A percentile compares a stretch with the other conserved stretches of the same genome.
Conservation (phyloP, 331 rosid genomes). For the Malus hybrid region DNA sequence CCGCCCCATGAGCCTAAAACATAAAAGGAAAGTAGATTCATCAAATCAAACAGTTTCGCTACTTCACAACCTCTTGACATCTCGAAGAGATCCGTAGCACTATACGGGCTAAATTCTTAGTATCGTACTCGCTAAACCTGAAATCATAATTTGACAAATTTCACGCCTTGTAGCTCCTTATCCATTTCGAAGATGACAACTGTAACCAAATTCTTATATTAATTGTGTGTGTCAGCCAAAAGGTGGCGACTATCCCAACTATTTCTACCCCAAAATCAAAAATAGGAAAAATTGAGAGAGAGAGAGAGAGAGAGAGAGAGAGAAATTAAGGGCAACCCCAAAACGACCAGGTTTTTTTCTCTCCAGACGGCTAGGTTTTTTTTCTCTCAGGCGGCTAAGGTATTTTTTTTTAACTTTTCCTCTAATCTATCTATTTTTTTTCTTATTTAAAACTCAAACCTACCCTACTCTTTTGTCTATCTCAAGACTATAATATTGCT, state of each 20-base stretch:
- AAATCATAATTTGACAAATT: no score
- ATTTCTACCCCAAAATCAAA: no score
- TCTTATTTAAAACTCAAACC: no score
- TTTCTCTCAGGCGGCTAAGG: no score
- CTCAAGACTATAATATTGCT: no score
- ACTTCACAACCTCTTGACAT: background rate
- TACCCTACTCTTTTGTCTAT: no score
- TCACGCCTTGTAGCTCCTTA: background rate
- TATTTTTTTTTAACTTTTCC: no score
- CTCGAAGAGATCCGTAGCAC: background rate
- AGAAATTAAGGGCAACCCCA: background rate
- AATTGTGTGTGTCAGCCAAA: background rate
- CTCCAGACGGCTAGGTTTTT: background rate
- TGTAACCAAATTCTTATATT: background rate
- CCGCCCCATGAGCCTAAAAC: background rate
- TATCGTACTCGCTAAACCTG: background rate
- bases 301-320: no score
- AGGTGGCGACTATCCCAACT: background rate
- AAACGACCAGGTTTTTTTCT: background rate
- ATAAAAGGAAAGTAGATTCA: background rate
- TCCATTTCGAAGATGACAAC: background rate
- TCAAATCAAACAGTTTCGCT: no score
- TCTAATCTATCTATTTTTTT: no score
- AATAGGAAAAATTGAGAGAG: no score
- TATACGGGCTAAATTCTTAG: background rate